These are phyloP conservation scores for Starmerella ratchasimensis DNA, from an alignment of 805 yeast species.

Conservation along the genomic window DNA sequence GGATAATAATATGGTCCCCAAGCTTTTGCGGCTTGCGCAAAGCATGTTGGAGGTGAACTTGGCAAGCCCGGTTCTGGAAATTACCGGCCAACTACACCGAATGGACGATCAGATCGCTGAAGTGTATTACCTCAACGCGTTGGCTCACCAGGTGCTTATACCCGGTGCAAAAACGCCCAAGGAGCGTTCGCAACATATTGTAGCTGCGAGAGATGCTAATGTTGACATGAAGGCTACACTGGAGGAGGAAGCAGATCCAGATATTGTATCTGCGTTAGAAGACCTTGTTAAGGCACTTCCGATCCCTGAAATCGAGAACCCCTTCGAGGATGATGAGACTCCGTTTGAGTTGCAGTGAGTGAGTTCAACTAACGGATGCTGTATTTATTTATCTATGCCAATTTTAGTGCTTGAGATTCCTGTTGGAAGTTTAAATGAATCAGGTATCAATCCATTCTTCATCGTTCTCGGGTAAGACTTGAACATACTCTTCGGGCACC, in stretches of 20 bases:
- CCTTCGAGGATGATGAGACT: conserved; percentile 11
- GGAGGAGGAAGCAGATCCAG: conserved; percentile 18
- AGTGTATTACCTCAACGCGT: conserved; percentile 68
- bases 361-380: background rate
- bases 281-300: conserved; percentile 44
- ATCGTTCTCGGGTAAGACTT: conserved; percentile 28
- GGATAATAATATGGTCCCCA: conserved; percentile 43
- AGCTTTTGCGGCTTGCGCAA: conserved; percentile 57
- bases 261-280: conserved; percentile 37
- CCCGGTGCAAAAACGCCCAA: conserved; percentile 1
- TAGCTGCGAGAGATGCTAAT: conserved; percentile 30
- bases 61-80: conserved; percentile 51
- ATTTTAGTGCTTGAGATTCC: background rate
- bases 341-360: background rate
- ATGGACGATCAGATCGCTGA: conserved; percentile 79
- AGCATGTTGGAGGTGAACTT: conserved; percentile 65
- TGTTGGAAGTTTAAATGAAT: background rate
- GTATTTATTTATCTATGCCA: background rate
- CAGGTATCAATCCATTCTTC: conserved; percentile 16
- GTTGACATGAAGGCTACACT: conserved; percentile 23
- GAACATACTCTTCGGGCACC: conserved; percentile 90
- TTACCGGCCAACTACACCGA: conserved; percentile 53
- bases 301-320: conserved; percentile 31
- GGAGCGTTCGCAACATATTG: conserved; percentile 27
- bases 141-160: conserved; percentile 36